phyloP scores from a whole-genome alignment of 169 alveolate species.

The Plasmodium chabaudi region DNA sequence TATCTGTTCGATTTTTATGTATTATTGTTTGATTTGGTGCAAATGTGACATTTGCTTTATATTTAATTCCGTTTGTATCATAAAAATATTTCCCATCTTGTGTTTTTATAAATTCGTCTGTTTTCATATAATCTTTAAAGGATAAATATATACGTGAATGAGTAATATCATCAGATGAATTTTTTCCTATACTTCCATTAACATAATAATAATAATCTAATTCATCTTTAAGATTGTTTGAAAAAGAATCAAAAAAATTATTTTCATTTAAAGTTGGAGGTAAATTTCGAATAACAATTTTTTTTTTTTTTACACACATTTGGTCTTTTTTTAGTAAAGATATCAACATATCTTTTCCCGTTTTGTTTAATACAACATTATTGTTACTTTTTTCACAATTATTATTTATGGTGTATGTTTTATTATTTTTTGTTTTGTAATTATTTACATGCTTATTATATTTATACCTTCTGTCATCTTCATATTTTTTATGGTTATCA shows the following conservation, averaged over 20 bases:
- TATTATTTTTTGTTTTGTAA: slow-evolving; percentile 25
- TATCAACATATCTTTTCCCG: slow-evolving; percentile 45
- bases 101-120: slow-evolving; percentile 66
- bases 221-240: slow-evolving; percentile 70
- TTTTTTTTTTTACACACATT: slow-evolving; percentile 46
- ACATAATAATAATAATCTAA: slow-evolving; percentile 76
- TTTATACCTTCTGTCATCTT: slow-evolving; percentile 18
- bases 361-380: slow-evolving; percentile 9
- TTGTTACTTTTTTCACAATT: slow-evolving; percentile 25
- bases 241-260: slow-evolving; percentile 67
- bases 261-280: slow-evolving; percentile 76
- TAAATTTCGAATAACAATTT: slow-evolving; percentile 63
- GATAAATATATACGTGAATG: slow-evolving; percentile 75
- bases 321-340: slow-evolving; percentile 46
- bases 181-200: slow-evolving; percentile 43
- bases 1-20: slow-evolving; percentile 52
- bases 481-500: slow-evolving; percentile 28
- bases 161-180: slow-evolving; percentile 39
- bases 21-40: slow-evolving; percentile 74
- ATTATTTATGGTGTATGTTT: background rate
- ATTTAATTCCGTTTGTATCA: slow-evolving; percentile 53
- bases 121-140: slow-evolving; percentile 75
- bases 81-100: slow-evolving; percentile 72
- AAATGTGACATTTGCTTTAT: slow-evolving; percentile 52
- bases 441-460: slow-evolving; percentile 9